Conservation (phyloP, 768 basidiomycete genomes). For the Panellus pusillus region DNA sequence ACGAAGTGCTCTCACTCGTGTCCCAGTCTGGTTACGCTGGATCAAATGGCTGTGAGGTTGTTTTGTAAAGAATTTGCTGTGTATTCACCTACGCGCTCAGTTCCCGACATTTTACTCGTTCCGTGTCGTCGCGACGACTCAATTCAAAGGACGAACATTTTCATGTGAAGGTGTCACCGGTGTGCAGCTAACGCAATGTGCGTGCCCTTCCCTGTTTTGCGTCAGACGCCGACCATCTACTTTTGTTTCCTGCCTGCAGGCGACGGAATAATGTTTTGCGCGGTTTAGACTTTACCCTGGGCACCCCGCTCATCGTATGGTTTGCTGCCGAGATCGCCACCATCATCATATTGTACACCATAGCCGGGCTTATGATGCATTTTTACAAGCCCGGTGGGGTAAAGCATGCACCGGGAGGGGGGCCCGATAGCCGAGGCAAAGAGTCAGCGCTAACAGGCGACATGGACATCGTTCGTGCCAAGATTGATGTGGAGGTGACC, state of each 20-base stretch:
- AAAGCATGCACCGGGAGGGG: conserved; percentile 13
- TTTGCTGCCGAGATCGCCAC: conserved; percentile 27
- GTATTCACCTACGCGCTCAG: not conserved
- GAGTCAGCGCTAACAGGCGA: conserved; percentile 17
- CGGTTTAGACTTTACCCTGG: conserved; percentile 30
- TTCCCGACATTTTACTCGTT: conserved; percentile 40
- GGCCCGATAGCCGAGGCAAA: conserved; percentile 9
- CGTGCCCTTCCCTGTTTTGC: too few relatives aligned
- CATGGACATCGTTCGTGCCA: conserved; percentile 19
- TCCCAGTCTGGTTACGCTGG: conserved; percentile 36
- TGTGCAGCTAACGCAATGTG: conserved; percentile 26
- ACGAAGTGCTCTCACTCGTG: conserved; percentile 24
- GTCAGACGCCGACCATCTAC: too few relatives aligned
- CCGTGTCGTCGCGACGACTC: conserved; percentile 34
- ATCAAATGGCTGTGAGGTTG: conserved; percentile 32
- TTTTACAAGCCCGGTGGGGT: conserved; percentile 22
- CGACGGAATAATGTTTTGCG: conserved; percentile 35
- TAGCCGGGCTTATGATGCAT: conserved; percentile 23
- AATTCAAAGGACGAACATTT: conserved; percentile 37
- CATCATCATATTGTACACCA: conserved; percentile 28
- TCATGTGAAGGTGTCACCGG: conserved; percentile 30
- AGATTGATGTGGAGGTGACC: conserved; percentile 19
- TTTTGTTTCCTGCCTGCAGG: too few relatives aligned
- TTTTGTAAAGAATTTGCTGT: not conserved
- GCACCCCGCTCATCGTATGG: conserved; percentile 24